These are phyloP conservation scores for Cydonia oblonga DNA, from an alignment of 331 rosid genomes.

Conservation along the genomic window DNA sequence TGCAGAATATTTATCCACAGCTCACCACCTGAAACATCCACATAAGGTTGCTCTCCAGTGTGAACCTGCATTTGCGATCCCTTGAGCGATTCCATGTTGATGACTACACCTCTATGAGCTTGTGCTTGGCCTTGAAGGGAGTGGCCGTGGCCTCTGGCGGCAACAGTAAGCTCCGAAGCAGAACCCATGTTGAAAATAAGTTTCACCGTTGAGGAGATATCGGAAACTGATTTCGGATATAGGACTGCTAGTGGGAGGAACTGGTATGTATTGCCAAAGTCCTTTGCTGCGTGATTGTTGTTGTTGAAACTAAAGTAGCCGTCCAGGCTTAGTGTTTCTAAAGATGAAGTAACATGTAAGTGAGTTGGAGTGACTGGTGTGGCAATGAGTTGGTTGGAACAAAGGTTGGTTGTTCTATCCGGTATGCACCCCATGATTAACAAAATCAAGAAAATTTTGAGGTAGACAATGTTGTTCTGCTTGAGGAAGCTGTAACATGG, in stretches of 20 bases:
- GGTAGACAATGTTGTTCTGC: conserved; percentile 23
- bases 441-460: conserved; percentile 22
- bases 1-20: conserved; percentile 87
- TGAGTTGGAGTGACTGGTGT: conserved; percentile 19
- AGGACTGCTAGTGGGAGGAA: conserved; percentile 71
- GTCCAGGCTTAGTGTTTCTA: conserved; percentile 53
- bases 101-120: conserved; percentile 59
- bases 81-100: conserved; percentile 74
- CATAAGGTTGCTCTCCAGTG: conserved; percentile 51
- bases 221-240: conserved; percentile 57
- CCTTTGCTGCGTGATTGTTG: conserved; percentile 56
- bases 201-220: conserved; percentile 54
- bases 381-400: conserved; percentile 27
- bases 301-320: conserved; percentile 57
- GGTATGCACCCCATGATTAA: conserved; percentile 36
- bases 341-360: conserved; percentile 21
- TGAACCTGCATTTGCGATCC: conserved; percentile 40
- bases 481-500: conserved; percentile 26
- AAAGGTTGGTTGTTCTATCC: conserved; percentile 46
- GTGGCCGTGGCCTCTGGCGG: conserved; percentile 93
- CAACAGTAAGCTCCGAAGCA: conserved; percentile 49
- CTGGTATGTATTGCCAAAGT: conserved; percentile 70
- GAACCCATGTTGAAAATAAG: conserved; percentile 46
- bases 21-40: conserved; percentile 80
- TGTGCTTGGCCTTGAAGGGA: conserved; percentile 85